Evolutionary conservation across 441 rosid species (phyloP).

Genomic region (Aleurites moluccanus): DNA sequence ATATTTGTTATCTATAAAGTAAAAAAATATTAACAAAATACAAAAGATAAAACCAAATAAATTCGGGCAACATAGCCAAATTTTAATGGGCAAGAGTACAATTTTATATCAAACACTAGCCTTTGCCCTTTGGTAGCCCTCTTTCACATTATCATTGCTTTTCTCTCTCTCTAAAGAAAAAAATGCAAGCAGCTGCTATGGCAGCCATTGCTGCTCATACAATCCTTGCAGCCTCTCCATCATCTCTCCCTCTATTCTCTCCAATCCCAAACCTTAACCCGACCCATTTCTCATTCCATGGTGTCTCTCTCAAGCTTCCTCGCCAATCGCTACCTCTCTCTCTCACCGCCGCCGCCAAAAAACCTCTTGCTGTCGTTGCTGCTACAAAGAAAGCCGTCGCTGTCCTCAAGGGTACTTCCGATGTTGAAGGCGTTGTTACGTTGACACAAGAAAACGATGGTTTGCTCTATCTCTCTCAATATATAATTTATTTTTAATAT

Average conservation of each 20-base stretch:
- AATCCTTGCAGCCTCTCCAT: conserved; percentile 39
- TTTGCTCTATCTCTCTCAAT: conserved; percentile 22
- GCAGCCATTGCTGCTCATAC: conserved; percentile 67
- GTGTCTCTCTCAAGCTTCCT: conserved; percentile 44
- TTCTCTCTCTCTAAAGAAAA: not conserved
- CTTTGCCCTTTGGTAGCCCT: too few relatives aligned
- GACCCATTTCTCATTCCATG: conserved; percentile 47
- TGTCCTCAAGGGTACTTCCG: conserved; percentile 71
- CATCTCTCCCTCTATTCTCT: conserved; percentile 29
- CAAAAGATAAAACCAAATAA: too few relatives aligned
- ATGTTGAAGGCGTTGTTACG: conserved; percentile 78
- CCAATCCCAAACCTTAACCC: conserved; percentile 24
- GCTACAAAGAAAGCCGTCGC: conserved; percentile 84
- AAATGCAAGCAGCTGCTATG: conserved; percentile 39
- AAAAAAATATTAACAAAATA: too few relatives aligned
- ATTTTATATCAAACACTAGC: too few relatives aligned
- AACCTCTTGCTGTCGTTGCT: conserved; percentile 48
- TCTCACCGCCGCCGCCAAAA: conserved; percentile 29
- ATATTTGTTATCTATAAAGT: too few relatives aligned
- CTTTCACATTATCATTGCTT: conserved; percentile 15
- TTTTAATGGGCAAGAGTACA: too few relatives aligned
- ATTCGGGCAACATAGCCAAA: too few relatives aligned
- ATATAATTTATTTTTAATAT: not conserved
- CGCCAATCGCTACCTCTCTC: conserved; percentile 41
- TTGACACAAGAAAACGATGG: conserved; percentile 74